Base-by-base conservation (phyloP, 83 land plant species). In the Picea engelmannii region DNA sequence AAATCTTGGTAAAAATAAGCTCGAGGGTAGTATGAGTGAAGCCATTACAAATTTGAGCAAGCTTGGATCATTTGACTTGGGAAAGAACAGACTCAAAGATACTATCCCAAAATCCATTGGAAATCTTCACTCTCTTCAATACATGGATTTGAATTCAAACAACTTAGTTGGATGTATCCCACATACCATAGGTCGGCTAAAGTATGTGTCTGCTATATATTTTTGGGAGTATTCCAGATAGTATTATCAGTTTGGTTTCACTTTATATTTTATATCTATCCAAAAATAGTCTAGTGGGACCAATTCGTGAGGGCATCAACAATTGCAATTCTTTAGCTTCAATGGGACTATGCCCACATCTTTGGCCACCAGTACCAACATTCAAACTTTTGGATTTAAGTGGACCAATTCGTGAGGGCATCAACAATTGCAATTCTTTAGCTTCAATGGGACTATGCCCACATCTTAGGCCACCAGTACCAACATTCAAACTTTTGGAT, bases 401-500 rank as follows among this genome's bases (percentile, higher is more conserved):
- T n/a, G n/a, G n/a, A n/a, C n/a, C n/a, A n/a, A n/a, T n/a, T n/a
- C n/a, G n/a, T n/a, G n/a, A n/a, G n/a, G n/a, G n/a, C n/a, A n/a
- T n/a, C n/a, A n/a, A n/a, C n/a, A n/a, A n/a, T n/a, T n/a, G n/a
- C n/a, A n/a, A n/a, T n/a, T n/a, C n/a, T n/a, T n/a, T n/a, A n/a
- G n/a, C n/a, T n/a, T n/a, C n/a, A n/a, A n/a, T n/a, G n/a, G n/a
- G n/a, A n/a, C n/a, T n/a, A n/a, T n/a, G n/a, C n/a, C n/a, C n/a
- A n/a, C n/a, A n/a, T n/a, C n/a, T n/a, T n/a, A n/a, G n/a, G n/a
- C n/a, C n/a, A n/a, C n/a, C n/a, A n/a, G n/a, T n/a, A n/a, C n/a
- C n/a, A n/a, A n/a, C n/a, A n/a, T n/a, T n/a, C n/a, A n/a, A 20
- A 13, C 64, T 10, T 2, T 5, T 90, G 52, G 90, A 93, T 86